Conservation (phyloP, 768 basidiomycete genomes). For the Hygrocybe punicea region DNA sequence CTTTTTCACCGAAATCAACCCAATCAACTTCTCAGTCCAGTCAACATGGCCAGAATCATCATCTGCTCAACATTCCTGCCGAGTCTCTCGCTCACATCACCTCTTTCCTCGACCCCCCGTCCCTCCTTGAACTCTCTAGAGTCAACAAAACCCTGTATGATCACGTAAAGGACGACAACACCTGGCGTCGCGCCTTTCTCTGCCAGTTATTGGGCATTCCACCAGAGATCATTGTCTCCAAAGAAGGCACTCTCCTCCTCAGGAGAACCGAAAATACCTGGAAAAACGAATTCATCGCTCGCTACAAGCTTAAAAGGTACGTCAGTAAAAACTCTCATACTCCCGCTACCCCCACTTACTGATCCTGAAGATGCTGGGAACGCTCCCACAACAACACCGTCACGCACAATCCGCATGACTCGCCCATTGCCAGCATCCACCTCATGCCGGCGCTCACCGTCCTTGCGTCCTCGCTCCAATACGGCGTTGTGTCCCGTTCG, state of each 20-base stretch:
- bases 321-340: constrained; percentile 12
- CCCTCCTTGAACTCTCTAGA: constrained; percentile 54
- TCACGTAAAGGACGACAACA: constrained; percentile 75
- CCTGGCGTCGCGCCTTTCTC: constrained; percentile 74
- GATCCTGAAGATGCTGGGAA: constrained; percentile 59
- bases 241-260: constrained; percentile 48
- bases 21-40: constrained; percentile 25
- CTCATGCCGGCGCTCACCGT: constrained; percentile 53
- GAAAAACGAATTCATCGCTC: constrained; percentile 64
- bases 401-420: constrained; percentile 57
- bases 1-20: constrained; percentile 30
- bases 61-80: constrained; percentile 54
- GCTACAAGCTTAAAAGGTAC: constrained; percentile 55
- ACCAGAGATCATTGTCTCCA: constrained; percentile 58
- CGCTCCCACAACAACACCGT: constrained; percentile 56
- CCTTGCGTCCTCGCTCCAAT: constrained; percentile 58
- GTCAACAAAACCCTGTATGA: constrained; percentile 52
- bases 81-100: constrained; percentile 79
- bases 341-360: not conserved
- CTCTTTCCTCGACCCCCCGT: constrained; percentile 61
- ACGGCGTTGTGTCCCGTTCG: constrained; percentile 73
- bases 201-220: constrained; percentile 62
- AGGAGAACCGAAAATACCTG: constrained; percentile 58
- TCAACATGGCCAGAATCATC: constrained; percentile 51
- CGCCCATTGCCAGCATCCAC: constrained; percentile 55